A percentile compares a stretch with the other conserved stretches of the same genome.
Evolutionary conservation across 768 basidiomycete species (phyloP).

Genomic region (Auricularia sp.): DNA sequence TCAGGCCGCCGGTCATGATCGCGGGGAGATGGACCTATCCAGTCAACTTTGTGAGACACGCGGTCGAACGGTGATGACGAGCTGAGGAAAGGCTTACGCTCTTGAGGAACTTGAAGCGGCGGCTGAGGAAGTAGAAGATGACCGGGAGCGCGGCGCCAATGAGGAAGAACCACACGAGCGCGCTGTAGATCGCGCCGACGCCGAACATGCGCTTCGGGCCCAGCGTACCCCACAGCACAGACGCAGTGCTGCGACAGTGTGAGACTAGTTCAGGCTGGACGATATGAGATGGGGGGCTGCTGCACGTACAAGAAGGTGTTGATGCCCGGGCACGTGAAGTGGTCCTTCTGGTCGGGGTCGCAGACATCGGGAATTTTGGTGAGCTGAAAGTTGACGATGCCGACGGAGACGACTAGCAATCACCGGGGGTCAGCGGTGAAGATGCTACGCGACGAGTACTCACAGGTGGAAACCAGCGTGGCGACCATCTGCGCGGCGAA

Average conservation of each 20-base stretch:
- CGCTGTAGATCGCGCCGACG: slow-evolving; percentile 22
- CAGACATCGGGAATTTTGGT: slow-evolving; percentile 26
- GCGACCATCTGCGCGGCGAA: slow-evolving; percentile 28
- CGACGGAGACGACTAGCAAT: slow-evolving; percentile 17
- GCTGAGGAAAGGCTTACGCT: not conserved
- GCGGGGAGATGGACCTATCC: slow-evolving; percentile 18
- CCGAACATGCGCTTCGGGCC: slow-evolving; percentile 30
- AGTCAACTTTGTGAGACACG: slow-evolving; percentile 5
- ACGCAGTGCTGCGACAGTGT: slow-evolving; percentile 17
- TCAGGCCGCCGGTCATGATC: slow-evolving; percentile 15
- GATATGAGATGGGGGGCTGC: too few species aligned
- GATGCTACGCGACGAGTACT: not conserved
- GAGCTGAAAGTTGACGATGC: slow-evolving; percentile 22
- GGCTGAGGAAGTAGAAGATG: slow-evolving; percentile 22
- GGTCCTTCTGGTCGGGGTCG: slow-evolving; percentile 20
- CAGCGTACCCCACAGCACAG: slow-evolving; percentile 25
- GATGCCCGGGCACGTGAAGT: slow-evolving; percentile 28
- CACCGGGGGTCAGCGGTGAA: too few species aligned
- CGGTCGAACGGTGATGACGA: too few species aligned
- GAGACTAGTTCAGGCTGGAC: too few species aligned
- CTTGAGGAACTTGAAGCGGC: slow-evolving; percentile 15
- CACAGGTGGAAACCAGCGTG: slow-evolving; percentile 23
- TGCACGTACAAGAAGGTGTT: slow-evolving; percentile 25
- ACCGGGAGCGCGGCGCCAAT: slow-evolving; percentile 27
- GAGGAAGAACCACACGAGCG: slow-evolving; percentile 24